Evolutionary conservation across 2,329 filamentous ascomycete species (phyloP).

Genomic region (Sclerotinia trifoliorum): DNA sequence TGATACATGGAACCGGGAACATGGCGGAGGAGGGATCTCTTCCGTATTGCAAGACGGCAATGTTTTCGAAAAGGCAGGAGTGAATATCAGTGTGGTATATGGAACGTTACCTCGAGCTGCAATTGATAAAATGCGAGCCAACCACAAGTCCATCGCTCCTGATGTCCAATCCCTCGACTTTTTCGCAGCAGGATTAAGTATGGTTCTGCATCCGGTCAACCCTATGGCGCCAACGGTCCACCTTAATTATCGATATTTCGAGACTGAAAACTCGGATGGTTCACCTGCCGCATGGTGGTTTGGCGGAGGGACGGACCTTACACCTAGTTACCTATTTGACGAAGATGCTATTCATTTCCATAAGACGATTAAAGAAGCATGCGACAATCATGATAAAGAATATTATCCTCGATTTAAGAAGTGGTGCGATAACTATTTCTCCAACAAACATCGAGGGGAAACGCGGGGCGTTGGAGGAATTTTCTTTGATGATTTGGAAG

Average conservation of each 20-base stretch:
- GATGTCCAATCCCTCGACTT: slow-evolving; percentile 83
- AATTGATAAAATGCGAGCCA: slow-evolving; percentile 88
- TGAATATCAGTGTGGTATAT: slow-evolving; percentile 94
- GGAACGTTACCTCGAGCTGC: slow-evolving; percentile 82
- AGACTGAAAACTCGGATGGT: slow-evolving; percentile 83
- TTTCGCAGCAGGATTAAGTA: slow-evolving; percentile 89
- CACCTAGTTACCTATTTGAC: slow-evolving; percentile 90
- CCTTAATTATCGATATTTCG: slow-evolving; percentile 98
- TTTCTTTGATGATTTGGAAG: slow-evolving; percentile 97
- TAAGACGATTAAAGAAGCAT: slow-evolving; percentile 84
- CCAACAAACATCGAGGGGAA: slow-evolving; percentile 86
- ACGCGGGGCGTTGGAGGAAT: slow-evolving; percentile 88
- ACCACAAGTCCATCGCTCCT: slow-evolving; percentile 85
- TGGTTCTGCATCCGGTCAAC: slow-evolving; percentile 91
- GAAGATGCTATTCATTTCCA: slow-evolving; percentile 98
- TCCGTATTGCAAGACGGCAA: slow-evolving; percentile 95
- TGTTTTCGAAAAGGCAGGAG: slow-evolving; percentile 95
- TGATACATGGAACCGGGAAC: slow-evolving; percentile 83
- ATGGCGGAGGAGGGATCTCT: slow-evolving; percentile 89
- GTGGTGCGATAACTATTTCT: slow-evolving; percentile 98
- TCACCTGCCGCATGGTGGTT: slow-evolving; percentile 95
- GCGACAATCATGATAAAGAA: slow-evolving; percentile 85
- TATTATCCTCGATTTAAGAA: slow-evolving; percentile 96
- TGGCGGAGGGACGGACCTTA: slow-evolving; percentile 90
- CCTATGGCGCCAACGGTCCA: slow-evolving; percentile 98